Percentiles rank a stretch among this genome's conserved stretches.
Conservation (phyloP, 2,329 filamentous ascomycete genomes). For the Pestalotiopsis sp. region DNA sequence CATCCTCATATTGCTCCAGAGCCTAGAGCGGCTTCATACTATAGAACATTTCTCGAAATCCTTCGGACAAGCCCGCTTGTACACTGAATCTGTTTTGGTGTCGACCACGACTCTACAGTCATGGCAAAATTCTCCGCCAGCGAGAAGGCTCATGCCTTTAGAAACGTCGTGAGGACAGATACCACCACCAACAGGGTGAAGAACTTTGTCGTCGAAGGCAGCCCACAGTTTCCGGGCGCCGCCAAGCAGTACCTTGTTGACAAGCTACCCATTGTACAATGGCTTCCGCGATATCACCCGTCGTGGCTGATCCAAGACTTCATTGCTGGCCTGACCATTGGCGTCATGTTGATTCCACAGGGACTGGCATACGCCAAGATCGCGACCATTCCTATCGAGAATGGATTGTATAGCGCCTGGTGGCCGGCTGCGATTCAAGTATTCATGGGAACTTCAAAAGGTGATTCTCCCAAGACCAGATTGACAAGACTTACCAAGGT, state of each 20-base stretch:
- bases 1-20: background rate
- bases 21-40: background rate
- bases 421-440: slow-evolving; percentile 58
- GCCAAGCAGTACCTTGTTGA: slow-evolving; percentile 57
- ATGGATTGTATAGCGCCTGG: slow-evolving; percentile 63
- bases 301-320: slow-evolving; percentile 64
- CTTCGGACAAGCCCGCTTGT: background rate
- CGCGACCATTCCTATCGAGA: slow-evolving; percentile 61
- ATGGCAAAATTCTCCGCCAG: slow-evolving; percentile 9
- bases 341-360: slow-evolving; percentile 63
- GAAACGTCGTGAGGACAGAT: slow-evolving; percentile 37
- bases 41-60: background rate
- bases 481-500: background rate
- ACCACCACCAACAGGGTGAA: slow-evolving; percentile 36
- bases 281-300: slow-evolving; percentile 63
- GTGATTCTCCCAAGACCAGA: slow-evolving; percentile 29
- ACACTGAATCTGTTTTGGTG: background rate
- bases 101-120: background rate
- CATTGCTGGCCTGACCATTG: slow-evolving; percentile 63
- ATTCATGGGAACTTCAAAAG: slow-evolving; percentile 64
- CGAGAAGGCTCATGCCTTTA: slow-evolving; percentile 19
- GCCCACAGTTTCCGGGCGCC: slow-evolving; percentile 48
- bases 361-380: slow-evolving; percentile 64
- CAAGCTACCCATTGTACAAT: slow-evolving; percentile 63
- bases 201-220: slow-evolving; percentile 29